Percentiles rank a stretch among this genome's conserved stretches.
Evolutionary conservation across 208 protist species (phyloP).

Genomic region (Polymyxa betae): DNA sequence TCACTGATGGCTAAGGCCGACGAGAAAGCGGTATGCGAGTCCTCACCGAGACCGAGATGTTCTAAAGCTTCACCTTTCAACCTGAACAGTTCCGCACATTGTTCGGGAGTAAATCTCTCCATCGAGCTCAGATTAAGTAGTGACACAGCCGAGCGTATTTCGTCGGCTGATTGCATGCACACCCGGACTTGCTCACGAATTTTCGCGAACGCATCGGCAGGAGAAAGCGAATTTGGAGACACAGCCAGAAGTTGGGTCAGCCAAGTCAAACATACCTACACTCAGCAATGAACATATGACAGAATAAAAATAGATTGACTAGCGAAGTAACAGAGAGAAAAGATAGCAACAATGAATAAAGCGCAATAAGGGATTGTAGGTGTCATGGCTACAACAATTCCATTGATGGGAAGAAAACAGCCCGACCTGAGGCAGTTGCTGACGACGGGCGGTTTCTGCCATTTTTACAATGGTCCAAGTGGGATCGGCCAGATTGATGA

Average conservation of each 20-base stretch:
- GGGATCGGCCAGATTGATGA: conserved; percentile 47
- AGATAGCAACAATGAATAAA: not conserved
- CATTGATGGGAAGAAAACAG: not conserved
- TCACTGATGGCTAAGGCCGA: conserved; percentile 57
- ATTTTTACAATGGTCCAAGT: conserved; percentile 63
- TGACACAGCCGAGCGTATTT: conserved; percentile 54
- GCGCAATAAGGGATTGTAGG: too few species aligned
- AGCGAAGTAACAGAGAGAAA: not conserved
- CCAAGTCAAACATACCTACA: conserved; percentile 56
- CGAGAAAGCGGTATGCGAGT: conserved; percentile 58
- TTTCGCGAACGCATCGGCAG: conserved; percentile 64
- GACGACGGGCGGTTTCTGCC: conserved; percentile 64
- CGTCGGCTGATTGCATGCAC: conserved; percentile 60
- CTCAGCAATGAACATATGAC: not conserved
- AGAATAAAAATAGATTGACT: not conserved
- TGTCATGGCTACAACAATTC: not conserved
- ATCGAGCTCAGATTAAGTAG: conserved; percentile 62
- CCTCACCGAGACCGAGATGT: conserved; percentile 62
- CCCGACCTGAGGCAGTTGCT: conserved; percentile 50
- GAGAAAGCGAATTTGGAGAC: not conserved
- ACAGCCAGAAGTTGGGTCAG: conserved; percentile 20
- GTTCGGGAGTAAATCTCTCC: conserved; percentile 56
- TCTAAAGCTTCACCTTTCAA: conserved; percentile 63
- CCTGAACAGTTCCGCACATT: conserved; percentile 60
- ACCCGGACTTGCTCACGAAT: conserved; percentile 64